Conservation (phyloP, 768 basidiomycete species). For the Sistotremastrum suecicum region DNA sequence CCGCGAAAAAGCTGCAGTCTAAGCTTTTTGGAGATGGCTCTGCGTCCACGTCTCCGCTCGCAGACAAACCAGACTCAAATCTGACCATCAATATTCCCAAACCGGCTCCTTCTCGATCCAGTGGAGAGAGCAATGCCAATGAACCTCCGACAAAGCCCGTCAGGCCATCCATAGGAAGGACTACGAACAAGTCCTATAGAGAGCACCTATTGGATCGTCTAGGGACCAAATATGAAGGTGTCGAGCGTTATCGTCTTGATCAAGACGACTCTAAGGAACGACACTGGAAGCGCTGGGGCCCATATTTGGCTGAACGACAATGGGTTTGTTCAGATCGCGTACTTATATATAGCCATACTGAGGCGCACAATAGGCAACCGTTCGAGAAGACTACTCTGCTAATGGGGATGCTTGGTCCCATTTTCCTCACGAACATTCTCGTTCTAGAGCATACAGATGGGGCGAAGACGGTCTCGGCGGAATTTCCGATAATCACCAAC, state of each 20-base stretch:
- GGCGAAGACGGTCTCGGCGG: slow-evolving; percentile 98
- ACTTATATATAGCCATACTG: slow-evolving; percentile 7
- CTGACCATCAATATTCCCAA: slow-evolving; percentile 11
- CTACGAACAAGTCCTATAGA: slow-evolving; percentile 29
- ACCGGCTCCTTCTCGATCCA: neutral
- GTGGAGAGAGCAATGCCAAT: neutral
- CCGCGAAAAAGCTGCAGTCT: no score
- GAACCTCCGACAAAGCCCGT: neutral
- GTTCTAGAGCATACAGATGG: slow-evolving; percentile 95
- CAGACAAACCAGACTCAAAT: neutral
- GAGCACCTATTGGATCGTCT: slow-evolving; percentile 50
- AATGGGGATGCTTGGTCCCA: slow-evolving; percentile 95
- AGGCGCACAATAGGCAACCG: slow-evolving; percentile 59
- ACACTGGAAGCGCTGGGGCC: slow-evolving; percentile 99
- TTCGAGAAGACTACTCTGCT: slow-evolving; percentile 94
- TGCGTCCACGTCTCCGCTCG: no score
- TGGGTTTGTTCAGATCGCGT: slow-evolving; percentile 49
- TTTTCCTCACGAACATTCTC: slow-evolving; percentile 86
- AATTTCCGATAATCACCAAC: slow-evolving; percentile 93
- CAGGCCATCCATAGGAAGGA: slow-evolving; percentile 6
- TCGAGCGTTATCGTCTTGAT: slow-evolving; percentile 72
- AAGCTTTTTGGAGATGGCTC: no score
- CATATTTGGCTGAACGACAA: slow-evolving; percentile 92
- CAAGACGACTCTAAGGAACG: slow-evolving; percentile 67
- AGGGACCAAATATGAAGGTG: slow-evolving; percentile 61